Conservation (phyloP, 768 basidiomycete genomes). For the Russula foetens region DNA sequence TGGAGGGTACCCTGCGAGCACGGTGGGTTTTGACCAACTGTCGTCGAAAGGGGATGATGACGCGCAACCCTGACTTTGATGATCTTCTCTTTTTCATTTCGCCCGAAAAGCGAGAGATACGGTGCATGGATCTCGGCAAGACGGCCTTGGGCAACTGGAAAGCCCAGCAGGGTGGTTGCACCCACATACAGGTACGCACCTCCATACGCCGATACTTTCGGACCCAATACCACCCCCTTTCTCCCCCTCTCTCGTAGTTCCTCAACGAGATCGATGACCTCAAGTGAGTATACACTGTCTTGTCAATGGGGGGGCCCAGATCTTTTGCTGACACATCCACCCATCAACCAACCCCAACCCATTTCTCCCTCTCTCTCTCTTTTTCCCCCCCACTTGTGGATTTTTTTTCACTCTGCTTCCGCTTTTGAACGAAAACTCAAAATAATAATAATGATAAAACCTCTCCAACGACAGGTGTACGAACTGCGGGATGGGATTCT, state of each 20-base stretch:
- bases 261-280: conserved; percentile 34
- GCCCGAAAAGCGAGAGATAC: conserved; percentile 31
- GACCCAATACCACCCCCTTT: not conserved
- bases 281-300: conserved; percentile 25
- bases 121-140: conserved; percentile 37
- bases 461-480: too few species aligned
- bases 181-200: conserved; percentile 33
- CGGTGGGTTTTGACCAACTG: conserved; percentile 24
- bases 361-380: not conserved
- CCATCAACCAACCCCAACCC: too few species aligned
- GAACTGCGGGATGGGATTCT: conserved; percentile 34
- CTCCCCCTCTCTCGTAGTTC: conserved; percentile 23
- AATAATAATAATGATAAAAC: too few species aligned
- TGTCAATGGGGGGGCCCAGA: not conserved
- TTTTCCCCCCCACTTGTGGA: not conserved
- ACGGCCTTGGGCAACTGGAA: conserved; percentile 36
- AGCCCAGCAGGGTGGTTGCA: conserved; percentile 33
- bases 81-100: not conserved
- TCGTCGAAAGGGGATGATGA: not conserved
- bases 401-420: too few species aligned
- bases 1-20: conserved; percentile 27
- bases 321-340: not conserved
- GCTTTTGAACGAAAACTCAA: too few species aligned
- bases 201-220: not conserved
- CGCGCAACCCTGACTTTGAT: conserved; percentile 10